Evolutionary conservation across 352 stramenopile species (phyloP), one percentile per base, ranked within the genome.

Genomic region (Phytophthora citrophthora): DNA sequence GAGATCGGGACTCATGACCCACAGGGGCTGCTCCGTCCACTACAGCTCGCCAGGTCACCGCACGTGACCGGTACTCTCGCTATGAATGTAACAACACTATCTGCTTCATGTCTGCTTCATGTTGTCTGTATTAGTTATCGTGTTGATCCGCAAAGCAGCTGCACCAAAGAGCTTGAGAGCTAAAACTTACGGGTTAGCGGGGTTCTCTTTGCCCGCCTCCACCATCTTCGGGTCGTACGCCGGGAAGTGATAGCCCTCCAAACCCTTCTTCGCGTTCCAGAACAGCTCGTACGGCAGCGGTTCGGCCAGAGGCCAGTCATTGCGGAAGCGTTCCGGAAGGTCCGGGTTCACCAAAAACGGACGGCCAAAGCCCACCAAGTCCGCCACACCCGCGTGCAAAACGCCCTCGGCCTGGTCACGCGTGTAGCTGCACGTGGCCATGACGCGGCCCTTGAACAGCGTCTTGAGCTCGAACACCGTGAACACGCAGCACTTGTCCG

Each of bases 1-100:
- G 5, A 81, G 70, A 13, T 89, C 83, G 24, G 54, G 54, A 12
- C 86, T 79, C 20, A 80, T n/a, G n/a, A n/a, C n/a, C n/a, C n/a
- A n/a, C n/a, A n/a, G n/a, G n/a, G n/a, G 18, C 18, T 20, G 18
- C 18, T 20, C 0, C n/a, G 1, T 20, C 18, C 18, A 20, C 18
- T 20, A 20, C 18, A 20, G 18, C 18, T 1, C 18, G 18, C 18
- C 18, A 20, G 18, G 18, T 20, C 18, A 20, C 18, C 18, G 18
- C 18, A 20, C 18, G 18, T 20, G 18, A 20, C 18, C 18, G 18
- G 18, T n/a, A n/a, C n/a, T n/a, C n/a, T n/a, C n/a, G n/a, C n/a
- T n/a, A n/a, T n/a, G n/a, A n/a, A n/a, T n/a, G n/a, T n/a, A 1
- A 20, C 20, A 20, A 20, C 20, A 20, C 20, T 20, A 20, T 2